Evolutionary conservation across 2,329 filamentous ascomycete genomes (phyloP), one percentile per base, ranked within the genome.

Genomic region (Penicillium sp.): DNA sequence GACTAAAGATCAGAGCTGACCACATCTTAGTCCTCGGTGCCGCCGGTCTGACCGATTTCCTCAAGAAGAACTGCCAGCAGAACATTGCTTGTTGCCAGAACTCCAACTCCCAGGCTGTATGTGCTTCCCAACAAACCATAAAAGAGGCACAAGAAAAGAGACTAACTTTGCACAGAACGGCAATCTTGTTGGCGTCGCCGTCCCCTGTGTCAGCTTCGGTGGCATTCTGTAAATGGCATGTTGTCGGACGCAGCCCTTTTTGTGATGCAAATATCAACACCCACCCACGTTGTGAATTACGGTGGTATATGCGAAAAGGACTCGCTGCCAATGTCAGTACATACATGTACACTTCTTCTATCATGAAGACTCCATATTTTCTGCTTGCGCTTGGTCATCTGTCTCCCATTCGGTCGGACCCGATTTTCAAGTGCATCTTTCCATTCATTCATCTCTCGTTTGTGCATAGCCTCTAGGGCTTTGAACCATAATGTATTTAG

Each of bases 11-110:
- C 36, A 13, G 48, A 16, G 23, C 36, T n/a, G 44, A 54, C 23
- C 23, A 26, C 19, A 38, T 49, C 51, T 18, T 63, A 46, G 59
- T 63, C 34, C 30, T 53, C 11, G 54, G 53, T 11, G 60, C 59
- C 41, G 35, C 49, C 18, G 56, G 53, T 5, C n/a, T 47, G 34
- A 34, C 58, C 35, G 58, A 67, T 40, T 55, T 68, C 13, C 42
- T 68, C 41, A 59, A 65, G 52, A 61, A 61, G 57, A 64, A 68
- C 55, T 69, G 67, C 67, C 63, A 67, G 60, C 62, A 67, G 52
- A 66, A 61, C 58, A 57, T 69, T 67, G 67, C 63, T 39, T 69
- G 67, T 56, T 69, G 67, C 64, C 65, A 68, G 63, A 61, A 66
- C 60, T 50, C 55, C 44, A 40, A 39, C 26, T 57, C 65, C 48